Evolutionary conservation across 2,329 filamentous ascomycete genomes (phyloP).

Genomic region (Calonectria leucothoes): DNA sequence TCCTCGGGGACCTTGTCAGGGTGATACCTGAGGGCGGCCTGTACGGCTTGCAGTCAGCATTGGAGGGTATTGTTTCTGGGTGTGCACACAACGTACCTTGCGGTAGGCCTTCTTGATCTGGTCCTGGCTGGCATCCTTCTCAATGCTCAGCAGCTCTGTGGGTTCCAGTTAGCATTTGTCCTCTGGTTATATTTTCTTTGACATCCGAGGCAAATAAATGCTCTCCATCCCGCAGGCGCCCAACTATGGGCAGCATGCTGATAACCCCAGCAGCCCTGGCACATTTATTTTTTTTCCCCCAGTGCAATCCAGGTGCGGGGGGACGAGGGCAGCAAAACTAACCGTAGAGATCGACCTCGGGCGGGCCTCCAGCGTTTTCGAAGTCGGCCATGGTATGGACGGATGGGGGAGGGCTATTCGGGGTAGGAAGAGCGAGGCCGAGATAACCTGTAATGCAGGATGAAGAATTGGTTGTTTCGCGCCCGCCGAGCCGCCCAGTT

Average conservation of each 20-base stretch:
- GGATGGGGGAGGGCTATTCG: background rate
- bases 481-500: background rate
- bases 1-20: constrained; percentile 95
- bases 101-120: constrained; percentile 97
- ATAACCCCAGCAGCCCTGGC: background rate
- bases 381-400: constrained; percentile 38
- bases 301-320: constrained; percentile 11
- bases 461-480: constrained; percentile 39
- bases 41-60: constrained; percentile 28
- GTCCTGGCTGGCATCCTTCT: constrained; percentile 76
- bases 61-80: background rate
- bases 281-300: background rate
- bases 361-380: constrained; percentile 39
- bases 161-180: constrained; percentile 24
- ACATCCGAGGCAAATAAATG: background rate
- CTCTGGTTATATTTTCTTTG: background rate
- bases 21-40: constrained; percentile 90
- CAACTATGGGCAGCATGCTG: background rate
- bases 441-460: constrained; percentile 39
- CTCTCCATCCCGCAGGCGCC: background rate
- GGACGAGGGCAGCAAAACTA: constrained; percentile 37
- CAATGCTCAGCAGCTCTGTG: constrained; percentile 82
- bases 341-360: constrained; percentile 72
- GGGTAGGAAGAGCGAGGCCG: background rate
- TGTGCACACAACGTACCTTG: constrained; percentile 71